Evolutionary conservation across 768 basidiomycete genomes (phyloP), one percentile per base, ranked within the genome.

Genomic region (Kwoniella sp.): DNA sequence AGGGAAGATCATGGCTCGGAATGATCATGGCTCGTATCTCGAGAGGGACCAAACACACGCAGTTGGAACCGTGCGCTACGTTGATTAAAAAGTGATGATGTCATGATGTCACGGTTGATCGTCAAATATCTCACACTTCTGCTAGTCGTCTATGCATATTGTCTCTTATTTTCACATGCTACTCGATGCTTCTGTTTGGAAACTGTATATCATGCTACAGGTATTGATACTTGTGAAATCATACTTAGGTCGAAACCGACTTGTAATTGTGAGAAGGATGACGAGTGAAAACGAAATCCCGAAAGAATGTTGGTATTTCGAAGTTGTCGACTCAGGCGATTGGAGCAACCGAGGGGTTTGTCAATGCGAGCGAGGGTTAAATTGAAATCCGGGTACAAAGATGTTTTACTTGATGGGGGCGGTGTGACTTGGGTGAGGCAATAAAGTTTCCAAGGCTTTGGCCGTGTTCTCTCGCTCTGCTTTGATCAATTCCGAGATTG

Each of bases 401-500:
- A 15, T 44, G 4, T 44, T 44, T 44, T 44, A 44, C 40, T 44
- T 44, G 25, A 62, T 62, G 1, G 60, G 37, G 9, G 60, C 60
- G 2, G 60, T 62, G 1, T 40, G 40, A 2, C 50, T 53, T 56
- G 62, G 62, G 33, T 64, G 62, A 1, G 62, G 62, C 49, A 64
- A 36, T 15, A 64, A 46, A 6, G 62, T 64, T 21, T 64, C 62
- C 36, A 64, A n/a, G 5, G 62, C 62, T 22, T 57, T 64, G 15
- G 62, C 62, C 0, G 62, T 64, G n/a, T 64, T 64, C 25, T 36
- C 22, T 21, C 62, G 33, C 44, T 64, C 62, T 1, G 40, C 53
- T 33, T 64, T 64, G 46, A 64, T 64, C 55, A 64, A 29, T 9
- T 64, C 62, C 2, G 62, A 64, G 5, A 64, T 64, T 10, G 55